phyloP scores from a whole-genome alignment of 495 filamentous ascomycete species.

The Neurospora sp. region DNA sequence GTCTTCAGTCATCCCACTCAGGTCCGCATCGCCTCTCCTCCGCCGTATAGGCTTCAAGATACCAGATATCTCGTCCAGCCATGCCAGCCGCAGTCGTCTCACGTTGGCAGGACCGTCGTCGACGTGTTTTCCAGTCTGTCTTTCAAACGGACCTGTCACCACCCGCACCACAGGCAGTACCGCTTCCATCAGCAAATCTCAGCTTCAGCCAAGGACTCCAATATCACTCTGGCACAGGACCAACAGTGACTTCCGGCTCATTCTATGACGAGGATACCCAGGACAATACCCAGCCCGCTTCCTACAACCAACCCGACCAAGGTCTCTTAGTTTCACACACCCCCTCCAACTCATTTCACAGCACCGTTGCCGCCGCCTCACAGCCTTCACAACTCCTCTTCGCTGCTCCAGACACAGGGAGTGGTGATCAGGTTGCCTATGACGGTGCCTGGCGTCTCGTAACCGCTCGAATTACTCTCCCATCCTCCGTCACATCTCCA shows the following conservation, averaged over 20 bases:
- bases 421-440: constrained; percentile 49
- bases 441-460: constrained; percentile 61
- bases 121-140: constrained; percentile 41
- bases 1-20: neutral
- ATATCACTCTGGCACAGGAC: constrained; percentile 3
- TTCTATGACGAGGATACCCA: constrained; percentile 5
- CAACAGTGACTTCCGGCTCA: constrained; percentile 3
- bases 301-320: neutral
- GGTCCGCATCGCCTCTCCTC: neutral
- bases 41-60: neutral
- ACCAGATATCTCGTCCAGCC: neutral
- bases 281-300: neutral
- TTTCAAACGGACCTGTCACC: constrained; percentile 36
- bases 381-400: constrained; percentile 12
- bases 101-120: constrained; percentile 30
- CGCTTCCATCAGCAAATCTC: constrained; percentile 10
- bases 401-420: constrained; percentile 11
- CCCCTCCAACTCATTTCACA: constrained; percentile 2
- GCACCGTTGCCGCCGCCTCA: constrained; percentile 5
- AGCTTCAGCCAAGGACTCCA: neutral
- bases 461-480: constrained; percentile 51
- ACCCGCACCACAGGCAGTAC: constrained; percentile 33
- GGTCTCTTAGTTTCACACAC: neutral
- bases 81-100: constrained; percentile 23
- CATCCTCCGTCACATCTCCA: constrained; percentile 33